Evolutionary conservation across 805 yeast genomes (phyloP).

Genomic region (Kodamaea fukazawae): DNA sequence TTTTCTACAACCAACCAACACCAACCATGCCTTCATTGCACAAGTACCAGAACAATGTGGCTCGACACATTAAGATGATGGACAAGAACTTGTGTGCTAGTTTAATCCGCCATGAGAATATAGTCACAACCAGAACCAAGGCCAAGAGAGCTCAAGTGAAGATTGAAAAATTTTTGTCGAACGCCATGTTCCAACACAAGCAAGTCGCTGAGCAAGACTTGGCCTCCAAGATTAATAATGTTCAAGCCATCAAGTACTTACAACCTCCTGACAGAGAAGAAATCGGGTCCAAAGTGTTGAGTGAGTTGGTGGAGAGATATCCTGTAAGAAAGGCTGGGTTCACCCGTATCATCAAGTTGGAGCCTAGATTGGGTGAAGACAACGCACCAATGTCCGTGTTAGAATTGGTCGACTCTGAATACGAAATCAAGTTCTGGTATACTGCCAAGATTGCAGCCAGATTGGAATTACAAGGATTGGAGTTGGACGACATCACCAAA

Average conservation of each 20-base stretch:
- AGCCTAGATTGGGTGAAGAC: slow-evolving; percentile 80
- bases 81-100: slow-evolving; percentile 44
- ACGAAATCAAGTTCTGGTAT: slow-evolving; percentile 71
- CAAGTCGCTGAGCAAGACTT: slow-evolving; percentile 14
- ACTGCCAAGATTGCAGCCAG: slow-evolving; percentile 86
- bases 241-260: slow-evolving; percentile 21
- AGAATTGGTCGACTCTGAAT: slow-evolving; percentile 71
- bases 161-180: slow-evolving; percentile 37
- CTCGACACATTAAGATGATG: slow-evolving; percentile 43
- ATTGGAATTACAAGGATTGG: slow-evolving; percentile 58
- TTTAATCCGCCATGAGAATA: slow-evolving; percentile 42
- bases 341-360: slow-evolving; percentile 79
- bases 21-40: slow-evolving; percentile 39
- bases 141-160: slow-evolving; percentile 44
- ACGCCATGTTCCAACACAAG: slow-evolving; percentile 28
- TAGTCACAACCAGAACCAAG: slow-evolving; percentile 42
- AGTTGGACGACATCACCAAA: slow-evolving; percentile 48
- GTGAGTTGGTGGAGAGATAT: slow-evolving; percentile 65
- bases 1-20: slow-evolving; percentile 4
- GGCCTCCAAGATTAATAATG: slow-evolving; percentile 12
- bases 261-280: slow-evolving; percentile 28
- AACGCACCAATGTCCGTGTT: slow-evolving; percentile 85
- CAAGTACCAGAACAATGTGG: slow-evolving; percentile 41
- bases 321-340: slow-evolving; percentile 69
- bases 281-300: slow-evolving; percentile 55